Evolutionary conservation across 129 eudicot genomes (phyloP).

Genomic region (Helianthus tuberosus): DNA sequence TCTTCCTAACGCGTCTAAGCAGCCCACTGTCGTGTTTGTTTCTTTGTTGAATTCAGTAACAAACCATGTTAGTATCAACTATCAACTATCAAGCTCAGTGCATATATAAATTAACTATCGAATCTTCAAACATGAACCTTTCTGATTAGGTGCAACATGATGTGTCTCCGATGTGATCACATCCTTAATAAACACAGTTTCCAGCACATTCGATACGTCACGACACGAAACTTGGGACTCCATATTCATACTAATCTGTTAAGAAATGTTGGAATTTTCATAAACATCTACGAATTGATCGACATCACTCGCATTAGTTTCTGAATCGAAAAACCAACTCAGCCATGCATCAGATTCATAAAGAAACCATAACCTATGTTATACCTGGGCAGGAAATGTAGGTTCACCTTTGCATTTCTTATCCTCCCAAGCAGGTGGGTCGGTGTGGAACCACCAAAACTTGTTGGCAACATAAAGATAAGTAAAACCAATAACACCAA

Average conservation of each 20-base stretch:
- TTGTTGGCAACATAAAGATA: no score
- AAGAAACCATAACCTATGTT: no score
- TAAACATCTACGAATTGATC: neutral
- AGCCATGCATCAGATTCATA: no score
- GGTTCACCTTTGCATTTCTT: no score
- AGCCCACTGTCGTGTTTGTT: constrained; percentile 93
- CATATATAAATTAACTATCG: neutral
- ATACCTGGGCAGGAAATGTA: no score
- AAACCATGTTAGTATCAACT: neutral
- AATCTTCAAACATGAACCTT: constrained; percentile 44
- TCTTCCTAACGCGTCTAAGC: constrained; percentile 97
- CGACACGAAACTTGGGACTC: constrained; percentile 49
- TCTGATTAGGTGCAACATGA: constrained; percentile 49
- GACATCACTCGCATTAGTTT: no score
- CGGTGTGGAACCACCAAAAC: no score
- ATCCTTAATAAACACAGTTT: constrained; percentile 41
- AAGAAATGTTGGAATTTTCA: constrained; percentile 23
- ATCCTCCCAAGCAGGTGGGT: no score
- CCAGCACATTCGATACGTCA: constrained; percentile 32
- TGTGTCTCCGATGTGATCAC: constrained; percentile 51
- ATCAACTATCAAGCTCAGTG: neutral
- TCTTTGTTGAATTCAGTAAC: constrained; percentile 47
- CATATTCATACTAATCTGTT: constrained; percentile 48
- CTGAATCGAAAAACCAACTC: no score
- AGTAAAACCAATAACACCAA: no score